A percentile compares a stretch with the other conserved stretches of the same genome.
phyloP scores from a whole-genome alignment of 768 basidiomycete genomes.

The Cystobasidium ongulense region DNA sequence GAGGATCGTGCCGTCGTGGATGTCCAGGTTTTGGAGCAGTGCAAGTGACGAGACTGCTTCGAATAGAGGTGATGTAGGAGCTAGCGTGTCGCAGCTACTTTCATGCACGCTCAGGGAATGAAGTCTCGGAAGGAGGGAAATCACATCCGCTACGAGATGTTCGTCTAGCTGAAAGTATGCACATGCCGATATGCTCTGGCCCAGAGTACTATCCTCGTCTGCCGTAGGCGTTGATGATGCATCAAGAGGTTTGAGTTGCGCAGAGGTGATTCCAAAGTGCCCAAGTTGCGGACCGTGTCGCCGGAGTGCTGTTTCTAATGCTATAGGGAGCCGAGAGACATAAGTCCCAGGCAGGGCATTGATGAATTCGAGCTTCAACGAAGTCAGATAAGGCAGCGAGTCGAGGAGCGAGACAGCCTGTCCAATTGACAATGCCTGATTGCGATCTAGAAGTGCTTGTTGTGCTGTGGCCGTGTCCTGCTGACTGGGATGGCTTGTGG shows the following conservation, averaged over 20 bases:
- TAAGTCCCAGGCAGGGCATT: not conserved
- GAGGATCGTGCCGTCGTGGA: not conserved
- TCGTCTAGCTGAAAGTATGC: constrained; percentile 11
- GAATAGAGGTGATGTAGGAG: not conserved
- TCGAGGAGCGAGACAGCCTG: not conserved
- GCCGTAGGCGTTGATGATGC: no score
- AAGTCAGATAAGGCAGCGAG: not conserved
- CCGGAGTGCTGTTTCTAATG: not conserved
- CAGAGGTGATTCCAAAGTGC: not conserved
- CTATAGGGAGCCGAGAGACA: not conserved
- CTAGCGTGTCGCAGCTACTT: not conserved
- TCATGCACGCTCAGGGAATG: not conserved
- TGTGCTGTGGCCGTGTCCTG: not conserved
- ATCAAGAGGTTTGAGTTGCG: not conserved
- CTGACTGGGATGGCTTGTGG: no score
- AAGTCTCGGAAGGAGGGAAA: not conserved
- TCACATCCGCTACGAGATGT: not conserved
- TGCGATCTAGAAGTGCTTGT: not conserved
- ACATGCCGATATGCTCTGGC: no score
- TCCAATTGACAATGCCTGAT: not conserved
- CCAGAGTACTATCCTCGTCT: no score
- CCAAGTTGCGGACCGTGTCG: not conserved
- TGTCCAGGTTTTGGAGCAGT: not conserved
- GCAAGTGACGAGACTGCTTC: not conserved
- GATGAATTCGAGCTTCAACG: not conserved